Conservation (phyloP, 1,284 basidiomycete species). For the Leccinum fuscescens region DNA sequence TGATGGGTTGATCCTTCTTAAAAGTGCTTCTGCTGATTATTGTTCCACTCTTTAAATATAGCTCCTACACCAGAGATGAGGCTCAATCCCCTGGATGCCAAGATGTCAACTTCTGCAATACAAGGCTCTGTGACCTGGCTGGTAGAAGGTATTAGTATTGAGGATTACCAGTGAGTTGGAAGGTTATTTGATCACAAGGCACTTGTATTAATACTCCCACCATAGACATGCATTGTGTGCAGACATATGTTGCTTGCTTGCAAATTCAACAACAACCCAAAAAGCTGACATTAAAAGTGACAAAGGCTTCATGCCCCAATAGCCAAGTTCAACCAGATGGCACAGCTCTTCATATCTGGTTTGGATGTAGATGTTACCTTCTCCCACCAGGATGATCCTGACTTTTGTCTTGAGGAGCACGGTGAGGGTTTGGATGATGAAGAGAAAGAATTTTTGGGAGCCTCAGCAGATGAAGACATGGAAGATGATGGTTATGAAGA, state of each 20-base stretch:
- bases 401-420: neutral
- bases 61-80: conserved; percentile 7
- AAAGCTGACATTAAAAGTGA: neutral
- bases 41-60: neutral
- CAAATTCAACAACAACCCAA: neutral
- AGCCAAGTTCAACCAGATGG: conserved; percentile 3
- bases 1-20: neutral
- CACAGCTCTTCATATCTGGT: neutral
- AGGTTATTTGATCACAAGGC: no score
- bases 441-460: neutral
- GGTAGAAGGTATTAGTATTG: conserved; percentile 7
- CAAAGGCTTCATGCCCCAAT: neutral
- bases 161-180: conserved; percentile 9
- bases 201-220: neutral
- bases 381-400: neutral
- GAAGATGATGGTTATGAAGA: neutral
- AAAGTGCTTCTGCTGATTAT: no score
- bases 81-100: neutral
- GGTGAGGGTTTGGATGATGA: neutral
- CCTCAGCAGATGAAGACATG: no score
- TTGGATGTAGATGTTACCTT: neutral
- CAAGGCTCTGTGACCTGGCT: conserved; percentile 1
- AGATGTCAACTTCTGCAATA: no score
- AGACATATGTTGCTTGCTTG: neutral
- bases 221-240: neutral